Base-by-base conservation (phyloP, 192 early-diverging fungal genomes). In the Coemansia erecta region DNA sequence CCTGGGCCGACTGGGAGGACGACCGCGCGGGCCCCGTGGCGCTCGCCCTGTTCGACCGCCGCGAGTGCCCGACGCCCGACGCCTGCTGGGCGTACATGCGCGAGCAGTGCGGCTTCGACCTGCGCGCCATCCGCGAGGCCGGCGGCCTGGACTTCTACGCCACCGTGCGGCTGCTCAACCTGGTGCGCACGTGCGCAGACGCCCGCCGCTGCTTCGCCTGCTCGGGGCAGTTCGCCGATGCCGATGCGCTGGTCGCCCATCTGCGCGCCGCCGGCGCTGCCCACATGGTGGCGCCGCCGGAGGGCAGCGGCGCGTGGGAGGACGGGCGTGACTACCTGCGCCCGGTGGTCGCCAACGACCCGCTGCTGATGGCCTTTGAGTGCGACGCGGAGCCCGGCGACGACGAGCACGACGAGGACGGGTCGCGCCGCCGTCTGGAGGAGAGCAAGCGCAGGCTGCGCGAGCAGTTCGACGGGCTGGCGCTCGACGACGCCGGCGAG, bases 1-100 rank as follows among this genome's bases (percentile, higher is more conserved):
- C n/a, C n/a, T 90, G 87, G 87, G 88, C 85, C 4, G 92, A 92
- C 68, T 94, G 92, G 92, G 80, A 85, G 52, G 92, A 94, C 18
- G 85, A 81, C 10, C 72, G 63, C 11, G 68, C 80, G 13, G 56
- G 81, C 23, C 82, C 86, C n/a, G n/a, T n/a, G 17, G 90, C 92
- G 0, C 84, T 81, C 66, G 95, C 92, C 66, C 69, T 97, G 50
- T 93, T 95, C 60, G 93, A 93, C 61, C 82, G 86, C 37, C 64
- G 53, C 5, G 83, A 90, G 1, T 75, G 84, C 11, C 45, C 81
- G 19, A 81, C 83, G 0, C 80, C 92, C 11, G 85, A 85, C 28
- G 83, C 81, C 7, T 77, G 82, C 37, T 70, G 85, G 37, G 76
- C 85, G 8, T 93, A 96, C 66, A 90, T 94, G 89, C 80, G 79